A percentile compares a stretch with the other conserved stretches of the same genome.
Evolutionary conservation across 768 basidiomycete species (phyloP).

Genomic region (Multifurca ochricompacta): DNA sequence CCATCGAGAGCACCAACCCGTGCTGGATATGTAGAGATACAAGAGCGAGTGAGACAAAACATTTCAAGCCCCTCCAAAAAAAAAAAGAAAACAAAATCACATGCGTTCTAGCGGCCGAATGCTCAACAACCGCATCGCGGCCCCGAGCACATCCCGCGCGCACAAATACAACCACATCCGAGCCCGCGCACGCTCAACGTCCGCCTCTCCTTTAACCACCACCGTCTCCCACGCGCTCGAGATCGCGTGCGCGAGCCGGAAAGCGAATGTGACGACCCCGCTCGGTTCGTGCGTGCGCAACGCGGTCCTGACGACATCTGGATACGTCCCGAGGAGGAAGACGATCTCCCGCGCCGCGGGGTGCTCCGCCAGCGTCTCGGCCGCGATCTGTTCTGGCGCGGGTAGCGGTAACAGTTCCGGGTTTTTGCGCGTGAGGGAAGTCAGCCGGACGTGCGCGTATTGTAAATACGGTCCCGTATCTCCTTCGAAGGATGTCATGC

Average conservation of each 20-base stretch:
- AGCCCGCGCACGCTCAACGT: slow-evolving; percentile 70
- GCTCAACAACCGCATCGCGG: slow-evolving; percentile 81
- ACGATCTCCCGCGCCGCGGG: slow-evolving; percentile 75
- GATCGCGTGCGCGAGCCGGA: slow-evolving; percentile 81
- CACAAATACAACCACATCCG: slow-evolving; percentile 84
- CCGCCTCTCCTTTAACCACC: slow-evolving; percentile 75
- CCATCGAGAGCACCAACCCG: neutral
- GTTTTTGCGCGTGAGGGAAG: slow-evolving; percentile 88
- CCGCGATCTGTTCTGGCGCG: slow-evolving; percentile 56
- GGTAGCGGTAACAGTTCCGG: slow-evolving; percentile 78
- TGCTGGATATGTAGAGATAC: neutral
- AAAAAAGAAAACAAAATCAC: too few relatives aligned
- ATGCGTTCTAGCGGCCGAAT: slow-evolving; percentile 89
- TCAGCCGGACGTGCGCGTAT: slow-evolving; percentile 90
- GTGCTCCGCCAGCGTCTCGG: slow-evolving; percentile 56
- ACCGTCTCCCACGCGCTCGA: slow-evolving; percentile 89
- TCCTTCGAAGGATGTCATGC: slow-evolving; percentile 93
- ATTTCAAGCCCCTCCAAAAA: too few relatives aligned
- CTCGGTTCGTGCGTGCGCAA: slow-evolving; percentile 82
- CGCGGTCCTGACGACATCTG: slow-evolving; percentile 83
- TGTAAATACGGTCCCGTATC: slow-evolving; percentile 95
- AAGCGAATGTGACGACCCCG: slow-evolving; percentile 84
- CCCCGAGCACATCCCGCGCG: slow-evolving; percentile 83
- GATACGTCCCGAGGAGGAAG: slow-evolving; percentile 84
- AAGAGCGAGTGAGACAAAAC: too few relatives aligned